A percentile compares a stretch with the other conserved stretches of the same genome.
Evolutionary conservation across 768 basidiomycete species (phyloP).

Genomic region (Podaxis sp.): DNA sequence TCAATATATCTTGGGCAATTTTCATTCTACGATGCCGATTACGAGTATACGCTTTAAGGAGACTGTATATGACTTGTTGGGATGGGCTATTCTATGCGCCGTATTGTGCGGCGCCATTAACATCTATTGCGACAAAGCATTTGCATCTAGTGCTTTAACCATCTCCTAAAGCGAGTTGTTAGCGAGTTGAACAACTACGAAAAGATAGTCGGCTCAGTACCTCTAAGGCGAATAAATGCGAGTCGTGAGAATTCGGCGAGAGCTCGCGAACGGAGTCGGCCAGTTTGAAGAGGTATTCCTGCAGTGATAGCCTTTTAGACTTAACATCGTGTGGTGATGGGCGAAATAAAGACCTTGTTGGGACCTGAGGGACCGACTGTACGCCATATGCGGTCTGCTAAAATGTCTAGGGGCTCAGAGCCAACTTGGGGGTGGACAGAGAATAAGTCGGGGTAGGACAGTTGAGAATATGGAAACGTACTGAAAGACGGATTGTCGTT

Average conservation of each 20-base stretch:
- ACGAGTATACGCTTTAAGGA: not conserved
- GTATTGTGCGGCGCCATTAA: not conserved
- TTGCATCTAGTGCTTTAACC: conserved; percentile 7
- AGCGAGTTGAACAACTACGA: no score
- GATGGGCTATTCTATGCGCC: not conserved
- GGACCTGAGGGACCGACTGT: conserved; percentile 85
- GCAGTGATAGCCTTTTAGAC: not conserved
- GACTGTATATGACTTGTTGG: not conserved
- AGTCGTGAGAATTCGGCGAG: conserved; percentile 71
- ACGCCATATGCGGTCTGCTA: conserved; percentile 70
- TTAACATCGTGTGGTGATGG: not conserved
- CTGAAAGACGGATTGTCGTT: conserved; percentile 89
- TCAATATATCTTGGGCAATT: not conserved
- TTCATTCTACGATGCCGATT: not conserved
- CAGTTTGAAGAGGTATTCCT: conserved; percentile 89
- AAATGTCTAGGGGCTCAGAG: conserved; percentile 69
- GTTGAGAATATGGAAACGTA: conserved; percentile 31
- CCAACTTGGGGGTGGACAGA: conserved; percentile 54
- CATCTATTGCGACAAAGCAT: not conserved
- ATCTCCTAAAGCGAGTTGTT: not conserved
- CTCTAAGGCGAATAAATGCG: conserved; percentile 77
- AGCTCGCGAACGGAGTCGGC: conserved; percentile 72
- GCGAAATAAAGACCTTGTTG: conserved; percentile 65
- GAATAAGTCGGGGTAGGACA: not conserved
- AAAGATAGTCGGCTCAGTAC: conserved; percentile 33